These are phyloP conservation scores for Pythium aquatile DNA, from an alignment of 352 stramenopile species.

Conservation along the genomic window DNA sequence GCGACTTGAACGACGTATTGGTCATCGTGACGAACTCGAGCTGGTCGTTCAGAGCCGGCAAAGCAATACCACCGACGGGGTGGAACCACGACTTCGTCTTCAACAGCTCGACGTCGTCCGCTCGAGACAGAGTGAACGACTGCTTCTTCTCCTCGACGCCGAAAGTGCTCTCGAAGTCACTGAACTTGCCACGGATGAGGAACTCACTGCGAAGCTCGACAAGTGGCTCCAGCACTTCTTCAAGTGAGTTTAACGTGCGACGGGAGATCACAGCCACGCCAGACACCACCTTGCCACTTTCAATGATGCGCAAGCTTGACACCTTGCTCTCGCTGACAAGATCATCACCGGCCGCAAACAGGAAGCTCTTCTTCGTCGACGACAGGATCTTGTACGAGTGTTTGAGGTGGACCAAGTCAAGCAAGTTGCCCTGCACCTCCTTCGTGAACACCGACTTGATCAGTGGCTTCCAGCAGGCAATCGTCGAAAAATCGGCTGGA, in stretches of 20 bases:
- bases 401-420: conserved; percentile 82
- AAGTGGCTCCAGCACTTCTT: conserved; percentile 59
- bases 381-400: conserved; percentile 81
- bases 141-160: conserved; percentile 43
- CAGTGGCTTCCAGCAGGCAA: conserved; percentile 77
- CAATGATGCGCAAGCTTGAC: conserved; percentile 68
- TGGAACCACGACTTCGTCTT: conserved; percentile 70
- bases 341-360: conserved; percentile 66
- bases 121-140: conserved; percentile 37
- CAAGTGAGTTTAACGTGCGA: conserved; percentile 46
- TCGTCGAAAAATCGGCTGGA: conserved; percentile 74
- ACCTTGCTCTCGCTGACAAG: conserved; percentile 75
- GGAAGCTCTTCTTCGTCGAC: conserved; percentile 18
- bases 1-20: conserved; percentile 54
- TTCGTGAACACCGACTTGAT: conserved; percentile 85
- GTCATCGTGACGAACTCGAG: conserved; percentile 53
- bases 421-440: conserved; percentile 77
- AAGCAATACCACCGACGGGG: conserved; percentile 21
- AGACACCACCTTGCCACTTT: conserved; percentile 79
- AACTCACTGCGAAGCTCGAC: conserved; percentile 84
- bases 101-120: conserved; percentile 55
- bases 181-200: conserved; percentile 77
- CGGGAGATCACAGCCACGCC: conserved; percentile 66
- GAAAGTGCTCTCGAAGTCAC: conserved; percentile 78
- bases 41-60: conserved; percentile 42